Conservation (phyloP, 345 rosid species). For the Eucalyptus fibrosa region DNA sequence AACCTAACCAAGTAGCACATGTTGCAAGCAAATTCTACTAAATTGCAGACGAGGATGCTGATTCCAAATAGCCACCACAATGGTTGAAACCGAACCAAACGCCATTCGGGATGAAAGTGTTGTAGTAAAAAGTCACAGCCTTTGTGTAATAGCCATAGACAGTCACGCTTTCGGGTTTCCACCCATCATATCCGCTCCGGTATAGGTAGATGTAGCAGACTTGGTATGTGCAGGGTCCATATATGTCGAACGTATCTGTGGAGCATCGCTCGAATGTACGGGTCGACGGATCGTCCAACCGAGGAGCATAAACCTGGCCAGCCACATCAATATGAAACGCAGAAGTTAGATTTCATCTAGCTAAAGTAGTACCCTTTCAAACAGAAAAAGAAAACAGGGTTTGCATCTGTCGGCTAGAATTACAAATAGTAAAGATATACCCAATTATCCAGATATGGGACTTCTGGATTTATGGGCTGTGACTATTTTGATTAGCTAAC, state of each 20-base stretch:
- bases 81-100: slow-evolving; percentile 52
- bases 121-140: slow-evolving; percentile 30
- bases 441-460: neutral
- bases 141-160: slow-evolving; percentile 28
- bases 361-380: neutral
- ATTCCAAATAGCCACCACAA: slow-evolving; percentile 1
- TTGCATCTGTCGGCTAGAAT: neutral
- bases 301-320: slow-evolving; percentile 32
- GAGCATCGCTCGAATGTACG: slow-evolving; percentile 51
- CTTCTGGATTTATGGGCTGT: neutral
- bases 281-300: slow-evolving; percentile 40
- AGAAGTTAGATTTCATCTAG: neutral
- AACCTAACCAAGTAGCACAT: neutral
- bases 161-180: slow-evolving; percentile 45
- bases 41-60: neutral
- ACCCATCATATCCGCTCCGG: slow-evolving; percentile 52
- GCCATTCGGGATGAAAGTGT: slow-evolving; percentile 33
- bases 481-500: neutral
- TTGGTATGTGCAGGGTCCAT: slow-evolving; percentile 46
- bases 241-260: slow-evolving; percentile 35
- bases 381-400: neutral
- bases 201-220: slow-evolving; percentile 48
- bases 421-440: neutral
- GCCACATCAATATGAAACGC: neutral
- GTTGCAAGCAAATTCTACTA: neutral